Evolutionary conservation across 2,329 filamentous ascomycete genomes (phyloP).

Genomic region (Cladophialophora chaetospira): DNA sequence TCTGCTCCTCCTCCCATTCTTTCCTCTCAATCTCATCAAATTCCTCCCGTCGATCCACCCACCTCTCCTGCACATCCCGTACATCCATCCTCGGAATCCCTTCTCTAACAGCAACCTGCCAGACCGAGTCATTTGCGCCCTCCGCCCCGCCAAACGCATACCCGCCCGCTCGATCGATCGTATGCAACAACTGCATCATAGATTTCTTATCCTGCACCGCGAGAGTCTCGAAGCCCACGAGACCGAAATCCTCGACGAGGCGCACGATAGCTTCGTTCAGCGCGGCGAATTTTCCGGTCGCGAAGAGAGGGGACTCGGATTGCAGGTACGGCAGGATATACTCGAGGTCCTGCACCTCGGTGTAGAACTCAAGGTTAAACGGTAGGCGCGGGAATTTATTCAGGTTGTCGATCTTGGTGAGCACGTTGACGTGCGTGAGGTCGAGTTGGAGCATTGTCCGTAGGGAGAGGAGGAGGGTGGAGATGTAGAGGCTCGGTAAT

Average conservation of each 20-base stretch:
- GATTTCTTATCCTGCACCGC: constrained; percentile 96
- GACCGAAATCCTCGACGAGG: constrained; percentile 83
- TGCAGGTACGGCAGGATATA: constrained; percentile 81
- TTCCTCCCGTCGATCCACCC: constrained; percentile 87
- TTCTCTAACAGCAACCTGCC: constrained; percentile 89
- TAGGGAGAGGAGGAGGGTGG: constrained; percentile 87
- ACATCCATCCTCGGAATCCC: constrained; percentile 72
- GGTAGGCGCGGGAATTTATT: constrained; percentile 80
- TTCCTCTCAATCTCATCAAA: constrained; percentile 78
- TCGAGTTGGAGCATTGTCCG: constrained; percentile 98
- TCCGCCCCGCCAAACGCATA: constrained; percentile 91
- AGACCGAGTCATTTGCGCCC: constrained; percentile 93
- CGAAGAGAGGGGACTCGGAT: constrained; percentile 71
- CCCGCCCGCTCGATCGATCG: constrained; percentile 88
- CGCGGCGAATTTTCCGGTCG: constrained; percentile 69
- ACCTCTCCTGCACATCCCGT: constrained; percentile 89
- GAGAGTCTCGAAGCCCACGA: constrained; percentile 89
- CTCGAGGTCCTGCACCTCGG: constrained; percentile 89
- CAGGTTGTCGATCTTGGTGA: constrained; percentile 97
- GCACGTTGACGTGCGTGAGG: constrained; percentile 89
- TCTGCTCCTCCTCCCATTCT: constrained; percentile 74
- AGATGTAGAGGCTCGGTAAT: constrained; percentile 90
- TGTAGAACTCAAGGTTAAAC: constrained; percentile 97
- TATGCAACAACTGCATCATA: constrained; percentile 87
- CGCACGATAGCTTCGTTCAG: constrained; percentile 85